Percentiles rank a stretch among this genome's conserved stretches.
These are phyloP conservation scores for Helicocarpus griseus DNA, from an alignment of 2,329 filamentous ascomycete genomes.

Conservation along the genomic window DNA sequence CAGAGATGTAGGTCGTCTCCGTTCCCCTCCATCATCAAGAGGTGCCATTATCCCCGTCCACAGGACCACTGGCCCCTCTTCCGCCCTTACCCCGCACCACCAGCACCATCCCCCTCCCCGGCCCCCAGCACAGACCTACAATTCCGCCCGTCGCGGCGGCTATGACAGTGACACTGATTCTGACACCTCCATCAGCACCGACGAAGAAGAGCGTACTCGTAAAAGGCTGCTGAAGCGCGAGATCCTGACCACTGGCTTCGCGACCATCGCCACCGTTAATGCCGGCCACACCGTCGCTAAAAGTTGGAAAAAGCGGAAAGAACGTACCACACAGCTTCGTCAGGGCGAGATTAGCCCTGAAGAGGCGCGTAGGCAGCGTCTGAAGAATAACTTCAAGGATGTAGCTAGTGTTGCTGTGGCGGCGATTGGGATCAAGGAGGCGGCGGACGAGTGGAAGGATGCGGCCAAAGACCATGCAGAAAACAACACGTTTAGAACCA, in stretches of 20 bases:
- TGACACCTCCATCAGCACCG: conserved; percentile 43
- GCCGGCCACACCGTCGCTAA: conserved; percentile 56
- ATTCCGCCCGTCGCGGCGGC: neutral
- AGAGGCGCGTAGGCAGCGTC: conserved; percentile 52
- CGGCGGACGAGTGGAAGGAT: conserved; percentile 58
- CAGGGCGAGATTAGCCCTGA: conserved; percentile 55
- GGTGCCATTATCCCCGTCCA: neutral
- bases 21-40: conserved; percentile 19
- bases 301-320: conserved; percentile 54
- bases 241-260: conserved; percentile 55
- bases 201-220: conserved; percentile 48
- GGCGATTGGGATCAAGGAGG: conserved; percentile 57
- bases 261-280: conserved; percentile 60
- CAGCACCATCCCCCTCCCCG: conserved; percentile 17
- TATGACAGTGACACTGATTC: conserved; percentile 34
- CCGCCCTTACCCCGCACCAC: conserved; percentile 12
- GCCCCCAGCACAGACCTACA: neutral
- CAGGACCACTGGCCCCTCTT: conserved; percentile 1
- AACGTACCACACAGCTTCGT: conserved; percentile 48
- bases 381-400: conserved; percentile 55
- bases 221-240: conserved; percentile 60
- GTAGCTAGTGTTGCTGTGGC: conserved; percentile 58
- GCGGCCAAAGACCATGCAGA: conserved; percentile 52
- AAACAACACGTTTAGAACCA: conserved; percentile 44
- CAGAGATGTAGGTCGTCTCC: conserved; percentile 35